phyloP scores from a whole-genome alignment of 169 alveolate species.

The Eimeria necatrix region DNA sequence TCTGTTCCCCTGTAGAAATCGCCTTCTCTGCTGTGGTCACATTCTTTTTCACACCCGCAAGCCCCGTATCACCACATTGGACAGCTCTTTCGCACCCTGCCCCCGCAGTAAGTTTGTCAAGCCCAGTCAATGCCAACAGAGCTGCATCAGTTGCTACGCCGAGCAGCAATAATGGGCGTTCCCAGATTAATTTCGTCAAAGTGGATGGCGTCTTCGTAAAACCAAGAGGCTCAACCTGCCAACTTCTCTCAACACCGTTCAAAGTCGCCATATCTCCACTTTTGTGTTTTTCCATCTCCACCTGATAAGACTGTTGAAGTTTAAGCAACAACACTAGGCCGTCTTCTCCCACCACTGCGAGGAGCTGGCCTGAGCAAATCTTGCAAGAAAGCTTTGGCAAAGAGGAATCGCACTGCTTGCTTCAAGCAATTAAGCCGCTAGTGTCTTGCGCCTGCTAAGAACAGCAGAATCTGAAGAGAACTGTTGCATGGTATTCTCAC shows the following conservation, averaged over 20 bases:
- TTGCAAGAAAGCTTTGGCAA: background rate
- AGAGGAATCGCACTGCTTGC: background rate
- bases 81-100: background rate
- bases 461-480: no score
- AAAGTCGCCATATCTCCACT: background rate
- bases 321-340: slow-evolving; percentile 48
- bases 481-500: background rate
- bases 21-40: background rate
- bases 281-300: background rate
- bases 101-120: background rate
- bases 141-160: slow-evolving; percentile 68
- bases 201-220: slow-evolving; percentile 30
- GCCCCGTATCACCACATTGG: background rate
- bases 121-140: slow-evolving; percentile 9
- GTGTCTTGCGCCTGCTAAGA: background rate
- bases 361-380: slow-evolving; percentile 56
- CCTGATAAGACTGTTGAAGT: background rate
- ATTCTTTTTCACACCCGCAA: background rate
- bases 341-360: slow-evolving; percentile 58
- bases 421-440: background rate
- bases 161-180: slow-evolving; percentile 36
- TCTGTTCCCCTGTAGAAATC: background rate
- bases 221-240: slow-evolving; percentile 62
- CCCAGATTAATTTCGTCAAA: slow-evolving; percentile 52
- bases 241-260: background rate